Percentiles rank a stretch among this genome's conserved stretches.
These are phyloP conservation scores for Ophiostoma perfectum DNA, from an alignment of 2,329 filamentous ascomycete genomes.

Conservation along the genomic window DNA sequence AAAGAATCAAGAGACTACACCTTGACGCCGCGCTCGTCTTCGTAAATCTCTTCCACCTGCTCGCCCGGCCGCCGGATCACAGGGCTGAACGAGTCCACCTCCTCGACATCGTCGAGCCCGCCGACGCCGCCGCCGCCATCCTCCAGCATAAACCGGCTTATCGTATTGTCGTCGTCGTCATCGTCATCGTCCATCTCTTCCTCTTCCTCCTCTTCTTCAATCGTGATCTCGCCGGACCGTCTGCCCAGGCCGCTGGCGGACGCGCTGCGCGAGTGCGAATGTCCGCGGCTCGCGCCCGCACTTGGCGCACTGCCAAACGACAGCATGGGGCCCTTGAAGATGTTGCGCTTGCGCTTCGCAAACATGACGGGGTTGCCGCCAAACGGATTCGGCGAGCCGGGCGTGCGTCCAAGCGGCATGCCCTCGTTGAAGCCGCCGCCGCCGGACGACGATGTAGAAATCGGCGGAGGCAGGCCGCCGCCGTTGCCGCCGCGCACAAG, in stretches of 20 bases:
- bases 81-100: slow-evolving; percentile 55
- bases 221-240: slow-evolving; percentile 68
- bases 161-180: slow-evolving; percentile 21
- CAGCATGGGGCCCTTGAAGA: slow-evolving; percentile 76
- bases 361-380: slow-evolving; percentile 54
- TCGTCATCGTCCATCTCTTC: slow-evolving; percentile 42
- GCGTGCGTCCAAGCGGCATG: slow-evolving; percentile 43
- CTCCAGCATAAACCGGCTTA: slow-evolving; percentile 20
- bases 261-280: slow-evolving; percentile 48
- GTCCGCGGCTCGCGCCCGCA: slow-evolving; percentile 25
- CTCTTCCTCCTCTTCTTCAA: slow-evolving; percentile 58
- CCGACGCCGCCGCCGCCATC: slow-evolving; percentile 31
- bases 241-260: slow-evolving; percentile 61
- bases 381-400: slow-evolving; percentile 51
- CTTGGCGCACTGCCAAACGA: slow-evolving; percentile 42
- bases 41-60: slow-evolving; percentile 44
- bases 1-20: neutral
- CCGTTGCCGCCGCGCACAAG: slow-evolving; percentile 56
- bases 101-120: slow-evolving; percentile 42
- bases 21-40: slow-evolving; percentile 31
- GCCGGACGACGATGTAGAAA: neutral
- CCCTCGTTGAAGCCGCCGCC: slow-evolving; percentile 50
- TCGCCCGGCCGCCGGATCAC: slow-evolving; percentile 43
- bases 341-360: slow-evolving; percentile 71
- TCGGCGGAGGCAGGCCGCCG: neutral